Conservation (phyloP, 1,284 basidiomycete genomes). For the Rhodotorula sp. region DNA sequence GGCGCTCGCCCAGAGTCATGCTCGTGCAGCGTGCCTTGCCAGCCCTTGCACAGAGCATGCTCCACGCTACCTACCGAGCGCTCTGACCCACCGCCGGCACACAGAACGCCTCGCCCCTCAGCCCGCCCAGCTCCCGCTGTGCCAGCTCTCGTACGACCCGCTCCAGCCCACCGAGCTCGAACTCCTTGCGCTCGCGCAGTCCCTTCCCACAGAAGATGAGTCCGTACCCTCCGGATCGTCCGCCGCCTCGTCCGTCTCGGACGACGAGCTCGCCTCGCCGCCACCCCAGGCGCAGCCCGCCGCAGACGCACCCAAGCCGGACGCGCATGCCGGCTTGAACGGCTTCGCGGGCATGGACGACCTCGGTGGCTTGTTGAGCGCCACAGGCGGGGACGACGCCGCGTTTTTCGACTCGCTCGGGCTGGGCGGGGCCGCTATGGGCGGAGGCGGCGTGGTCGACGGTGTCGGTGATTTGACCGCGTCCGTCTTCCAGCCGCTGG, state of each 20-base stretch:
- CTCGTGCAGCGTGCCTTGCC: too few species aligned
- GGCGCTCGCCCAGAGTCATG: too few species aligned
- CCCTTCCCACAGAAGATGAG: conserved; percentile 11
- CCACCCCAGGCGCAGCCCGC: conserved; percentile 3
- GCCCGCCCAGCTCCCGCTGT: conserved; percentile 13
- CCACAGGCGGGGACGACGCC: neutral
- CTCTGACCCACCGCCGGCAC: neutral
- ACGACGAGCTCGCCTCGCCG: conserved; percentile 19
- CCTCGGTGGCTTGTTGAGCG: neutral
- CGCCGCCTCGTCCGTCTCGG: conserved; percentile 5
- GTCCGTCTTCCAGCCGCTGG: conserved; percentile 28
- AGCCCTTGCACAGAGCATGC: too few species aligned
- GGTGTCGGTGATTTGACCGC: conserved; percentile 20
- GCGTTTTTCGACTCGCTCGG: conserved; percentile 30
- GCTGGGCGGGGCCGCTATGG: neutral
- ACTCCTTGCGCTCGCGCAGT: conserved; percentile 21
- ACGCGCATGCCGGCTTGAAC: neutral
- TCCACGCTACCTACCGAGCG: too few species aligned
- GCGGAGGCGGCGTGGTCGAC: neutral
- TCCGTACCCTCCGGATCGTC: conserved; percentile 8
- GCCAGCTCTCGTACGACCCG: conserved; percentile 34
- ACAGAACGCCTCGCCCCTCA: conserved; percentile 26
- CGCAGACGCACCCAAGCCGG: neutral
- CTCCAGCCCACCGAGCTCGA: conserved; percentile 22
- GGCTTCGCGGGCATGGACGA: conserved; percentile 3